Conservation (phyloP, 2,329 filamentous ascomycete genomes). For the Fusarium ramigenum region DNA sequence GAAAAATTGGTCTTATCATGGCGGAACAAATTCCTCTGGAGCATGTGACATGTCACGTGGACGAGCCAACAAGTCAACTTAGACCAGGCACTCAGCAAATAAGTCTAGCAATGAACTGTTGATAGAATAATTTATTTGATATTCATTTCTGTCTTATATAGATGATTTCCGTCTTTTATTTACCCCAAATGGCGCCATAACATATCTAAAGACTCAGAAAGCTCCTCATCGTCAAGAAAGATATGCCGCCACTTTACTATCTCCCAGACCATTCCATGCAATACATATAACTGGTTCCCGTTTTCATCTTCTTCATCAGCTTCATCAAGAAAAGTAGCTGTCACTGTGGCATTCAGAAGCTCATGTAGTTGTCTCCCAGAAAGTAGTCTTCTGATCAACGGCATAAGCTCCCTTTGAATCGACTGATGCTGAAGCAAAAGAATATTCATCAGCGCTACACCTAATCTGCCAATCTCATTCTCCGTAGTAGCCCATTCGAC, state of each 20-base stretch:
- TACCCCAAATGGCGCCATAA: no score
- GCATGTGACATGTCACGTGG: slow-evolving; percentile 21
- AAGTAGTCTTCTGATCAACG: not conserved
- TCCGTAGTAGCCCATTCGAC: not conserved
- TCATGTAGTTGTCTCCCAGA: not conserved
- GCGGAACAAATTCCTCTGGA: fast-evolving
- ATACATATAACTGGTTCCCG: fast-evolving
- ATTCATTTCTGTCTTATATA: not conserved
- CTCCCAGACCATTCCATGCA: not conserved
- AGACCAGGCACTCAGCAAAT: no score
- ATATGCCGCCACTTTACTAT: not conserved
- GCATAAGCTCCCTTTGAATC: not conserved
- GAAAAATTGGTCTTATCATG: not conserved
- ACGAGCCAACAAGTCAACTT: no score
- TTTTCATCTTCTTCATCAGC: fast-evolving
- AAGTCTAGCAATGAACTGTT: not conserved
- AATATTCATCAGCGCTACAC: not conserved
- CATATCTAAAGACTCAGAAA: not conserved
- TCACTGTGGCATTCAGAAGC: fast-evolving
- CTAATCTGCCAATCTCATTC: not conserved
- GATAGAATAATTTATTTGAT: no score
- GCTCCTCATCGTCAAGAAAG: not conserved
- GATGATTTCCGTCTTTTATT: no score
- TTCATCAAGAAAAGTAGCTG: not conserved
- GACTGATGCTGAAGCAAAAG: not conserved